Conservation (phyloP, 1,284 basidiomycete genomes). For the Apiotrichum porosum region DNA sequence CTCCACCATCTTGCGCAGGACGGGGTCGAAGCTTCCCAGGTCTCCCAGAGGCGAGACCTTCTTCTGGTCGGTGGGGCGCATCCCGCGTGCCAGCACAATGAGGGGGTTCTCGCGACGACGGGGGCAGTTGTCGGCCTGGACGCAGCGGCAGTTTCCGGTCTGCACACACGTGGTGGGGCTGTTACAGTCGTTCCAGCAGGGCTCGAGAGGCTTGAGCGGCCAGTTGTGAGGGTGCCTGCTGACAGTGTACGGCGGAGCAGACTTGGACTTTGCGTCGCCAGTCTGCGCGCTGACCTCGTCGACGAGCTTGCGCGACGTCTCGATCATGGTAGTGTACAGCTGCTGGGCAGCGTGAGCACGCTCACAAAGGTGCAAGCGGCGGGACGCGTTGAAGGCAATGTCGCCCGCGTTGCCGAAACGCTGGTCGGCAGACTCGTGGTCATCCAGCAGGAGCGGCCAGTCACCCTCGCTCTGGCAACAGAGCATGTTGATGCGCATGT, state of each 20-base stretch:
- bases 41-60: conserved; percentile 23
- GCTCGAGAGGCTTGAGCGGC: conserved; percentile 37
- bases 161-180: conserved; percentile 47
- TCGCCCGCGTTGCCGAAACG: conserved; percentile 40
- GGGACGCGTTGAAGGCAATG: conserved; percentile 44
- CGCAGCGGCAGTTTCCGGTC: conserved; percentile 46
- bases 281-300: neutral
- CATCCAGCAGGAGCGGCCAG: conserved; percentile 48
- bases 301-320: conserved; percentile 1
- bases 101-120: conserved; percentile 34
- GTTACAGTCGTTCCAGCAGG: conserved; percentile 48
- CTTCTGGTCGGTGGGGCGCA: neutral
- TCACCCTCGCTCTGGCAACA: conserved; percentile 44
- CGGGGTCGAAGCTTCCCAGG: conserved; percentile 21
- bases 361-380: conserved; percentile 34
- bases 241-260: neutral
- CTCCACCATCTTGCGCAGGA: conserved; percentile 27
- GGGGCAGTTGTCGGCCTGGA: conserved; percentile 42
- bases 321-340: conserved; percentile 16
- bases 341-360: conserved; percentile 31
- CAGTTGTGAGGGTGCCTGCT: conserved; percentile 29
- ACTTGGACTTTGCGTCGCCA: too few relatives aligned
- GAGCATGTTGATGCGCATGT: conserved; percentile 43
- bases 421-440: conserved; percentile 44
- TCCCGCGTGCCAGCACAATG: conserved; percentile 18